Base-by-base conservation (phyloP, 148 eudicot genomes). In the Rheum nobile region DNA sequence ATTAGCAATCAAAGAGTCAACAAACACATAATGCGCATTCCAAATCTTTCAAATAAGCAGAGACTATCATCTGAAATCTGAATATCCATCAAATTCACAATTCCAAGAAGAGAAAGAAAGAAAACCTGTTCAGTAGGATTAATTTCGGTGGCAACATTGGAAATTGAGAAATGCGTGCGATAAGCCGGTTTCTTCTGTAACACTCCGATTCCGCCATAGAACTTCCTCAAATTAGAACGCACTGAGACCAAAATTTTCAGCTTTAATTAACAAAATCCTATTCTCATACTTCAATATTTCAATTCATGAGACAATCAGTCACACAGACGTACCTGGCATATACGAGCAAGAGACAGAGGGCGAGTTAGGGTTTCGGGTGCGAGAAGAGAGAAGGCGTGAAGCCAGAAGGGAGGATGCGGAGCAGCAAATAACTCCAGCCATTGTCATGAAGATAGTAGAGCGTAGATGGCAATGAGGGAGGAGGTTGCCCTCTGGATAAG, bases 71-170 rank as follows among this genome's bases (percentile, higher is more conserved):
- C 21, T 29, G 0, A 29, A 43, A 31, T 63, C 21, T 29, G 0
- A 29, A 43, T 8, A 1, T 13, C 37, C 32, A 37, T 10, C 50
- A 44, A 76, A 67, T 0, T 9, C 19, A 44, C 34, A 75, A 59
- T 4, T 63, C 12, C 24, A 21, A 2, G 26, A 32, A n/a, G 57
- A 24, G 19, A 0, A 21, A 6, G 63, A 39, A 50, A 70, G 16
- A 46, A 39, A 69, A 90, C 96, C 96, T 84, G 83, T 43, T 81
- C 79, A 67, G 86, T 80, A 63, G 96, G 84, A 80, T 78, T 88
- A 70, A 85, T 69, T 77, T 87, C 86, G 69, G 96, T 89, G 77
- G 91, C 90, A 47, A 93, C 92, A 88, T 86, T 89, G 34, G 92
- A 77, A 76, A 91, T 72, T 38, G 87, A 83, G 80, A 93, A 48